Conservation (phyloP, 805 yeast genomes). For the Saccharomycopsis sp. region DNA sequence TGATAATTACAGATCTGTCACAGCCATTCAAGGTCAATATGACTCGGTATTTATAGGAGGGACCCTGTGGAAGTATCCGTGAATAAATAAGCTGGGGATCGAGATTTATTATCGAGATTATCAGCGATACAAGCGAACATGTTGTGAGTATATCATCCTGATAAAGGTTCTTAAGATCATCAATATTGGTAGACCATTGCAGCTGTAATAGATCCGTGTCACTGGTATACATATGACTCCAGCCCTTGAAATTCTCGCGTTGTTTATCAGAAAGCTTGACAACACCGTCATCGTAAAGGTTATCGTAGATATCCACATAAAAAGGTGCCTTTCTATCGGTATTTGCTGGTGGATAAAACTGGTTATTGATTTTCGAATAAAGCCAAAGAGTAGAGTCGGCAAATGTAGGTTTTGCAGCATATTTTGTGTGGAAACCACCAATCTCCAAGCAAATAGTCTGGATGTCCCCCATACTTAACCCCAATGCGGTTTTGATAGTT, state of each 20-base stretch:
- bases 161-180: slow-evolving; percentile 9
- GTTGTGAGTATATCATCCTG: slow-evolving; percentile 17
- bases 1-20: slow-evolving; percentile 7
- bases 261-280: slow-evolving; percentile 4
- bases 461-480: not conserved
- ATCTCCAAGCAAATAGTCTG: not conserved
- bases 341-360: slow-evolving; percentile 14
- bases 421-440: not conserved
- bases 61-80: slow-evolving; percentile 7
- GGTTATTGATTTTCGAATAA: slow-evolving; percentile 11
- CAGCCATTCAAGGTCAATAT: slow-evolving; percentile 15
- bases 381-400: too few species aligned
- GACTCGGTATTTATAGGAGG: slow-evolving; percentile 15
- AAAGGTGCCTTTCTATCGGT: not conserved
- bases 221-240: not conserved
- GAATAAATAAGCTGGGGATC: slow-evolving; percentile 5
- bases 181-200: not conserved
- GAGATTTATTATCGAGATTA: slow-evolving; percentile 13
- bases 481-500: not conserved
- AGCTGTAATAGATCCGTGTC: not conserved
- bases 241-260: not conserved
- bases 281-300: slow-evolving; percentile 1
- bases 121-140: slow-evolving; percentile 17
- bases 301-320: not conserved
- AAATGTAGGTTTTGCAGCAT: too few species aligned